Evolutionary conservation across 2,329 filamentous ascomycete genomes (phyloP).

Genomic region (Claviceps fusiformis): DNA sequence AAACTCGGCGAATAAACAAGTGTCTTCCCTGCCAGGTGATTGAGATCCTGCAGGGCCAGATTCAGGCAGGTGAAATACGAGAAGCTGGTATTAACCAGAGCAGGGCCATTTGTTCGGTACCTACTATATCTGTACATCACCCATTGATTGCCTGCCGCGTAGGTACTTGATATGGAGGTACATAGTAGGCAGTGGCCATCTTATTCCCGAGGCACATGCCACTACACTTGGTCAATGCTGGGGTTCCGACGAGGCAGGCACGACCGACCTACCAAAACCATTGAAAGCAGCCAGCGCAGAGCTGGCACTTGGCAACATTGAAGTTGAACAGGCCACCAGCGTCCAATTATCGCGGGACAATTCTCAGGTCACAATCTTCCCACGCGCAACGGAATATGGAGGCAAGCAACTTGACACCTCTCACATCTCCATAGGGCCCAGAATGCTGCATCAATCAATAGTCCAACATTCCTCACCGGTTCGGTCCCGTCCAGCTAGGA

Average conservation of each 20-base stretch:
- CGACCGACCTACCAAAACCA: neutral
- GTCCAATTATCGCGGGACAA: neutral
- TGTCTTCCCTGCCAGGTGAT: neutral
- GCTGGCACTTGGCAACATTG: neutral
- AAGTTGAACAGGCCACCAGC: neutral
- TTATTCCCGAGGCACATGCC: neutral
- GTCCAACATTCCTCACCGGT: neutral
- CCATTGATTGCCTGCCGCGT: neutral
- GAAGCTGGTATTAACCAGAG: neutral
- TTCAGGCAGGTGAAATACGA: constrained; percentile 4
- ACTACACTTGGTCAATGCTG: neutral
- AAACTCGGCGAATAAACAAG: neutral
- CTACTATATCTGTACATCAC: neutral
- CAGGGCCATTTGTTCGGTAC: neutral
- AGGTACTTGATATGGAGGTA: neutral
- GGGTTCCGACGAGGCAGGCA: neutral
- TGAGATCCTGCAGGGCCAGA: constrained; percentile 1
- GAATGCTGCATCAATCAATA: neutral
- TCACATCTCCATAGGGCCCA: neutral
- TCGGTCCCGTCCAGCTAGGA: neutral
- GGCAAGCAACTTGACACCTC: neutral
- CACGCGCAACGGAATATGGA: neutral
- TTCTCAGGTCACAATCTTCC: neutral
- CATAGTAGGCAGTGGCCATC: neutral
- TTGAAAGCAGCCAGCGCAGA: neutral